Base-by-base conservation (phyloP, 495 filamentous ascomycete species). In the Lophiotrema nucula region DNA sequence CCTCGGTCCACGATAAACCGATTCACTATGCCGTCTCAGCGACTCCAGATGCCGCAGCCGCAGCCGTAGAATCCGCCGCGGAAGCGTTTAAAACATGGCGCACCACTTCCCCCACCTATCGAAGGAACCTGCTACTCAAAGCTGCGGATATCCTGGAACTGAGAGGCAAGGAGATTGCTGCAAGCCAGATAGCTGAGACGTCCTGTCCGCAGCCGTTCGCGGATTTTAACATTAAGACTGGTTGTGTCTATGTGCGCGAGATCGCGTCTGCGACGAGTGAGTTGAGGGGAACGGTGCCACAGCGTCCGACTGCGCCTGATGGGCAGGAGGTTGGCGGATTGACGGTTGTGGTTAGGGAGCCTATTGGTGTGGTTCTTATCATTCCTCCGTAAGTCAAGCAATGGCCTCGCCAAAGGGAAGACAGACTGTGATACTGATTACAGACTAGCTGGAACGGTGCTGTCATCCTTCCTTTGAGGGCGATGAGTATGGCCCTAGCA, bases 291-390 rank as follows among this genome's bases (percentile, higher is more conserved):
- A 43, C 45, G 12, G 66, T 67, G 21, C 60, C 67, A 8, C 51
- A 57, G 33, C 70, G 69, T 10, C 77, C 89, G 24, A 86, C 88
- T 0, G 73, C 75, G 12, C 71, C 78, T 3, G 62, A 68, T 3
- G 70, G 81, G 22, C 72, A 79, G n/a, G 79, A 79, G 4, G 73
- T 73, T 41, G 76, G 77, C n/a, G 85, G 86, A 0, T 76, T 95
- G 65, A 62, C 53, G 1, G 64, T 69, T 26, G 73, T 95, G 18
- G 72, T 82, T 41, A 87, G 84, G 65, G 86, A 95, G 69, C 90
- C 90, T 5, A 88, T 84, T 64, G 90, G 90, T n/a, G 89, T 93
- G 28, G 73, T 91, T 2, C 74, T 96, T 11, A 82, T 80, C 31
- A 89, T 95, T 71, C 89, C 88, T 16, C 89, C 91, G 27, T 96